Percentiles rank a stretch among this genome's conserved stretches.
Evolutionary conservation across 179 eudicot species (phyloP).

Genomic region (Corrigiola litoralis): DNA sequence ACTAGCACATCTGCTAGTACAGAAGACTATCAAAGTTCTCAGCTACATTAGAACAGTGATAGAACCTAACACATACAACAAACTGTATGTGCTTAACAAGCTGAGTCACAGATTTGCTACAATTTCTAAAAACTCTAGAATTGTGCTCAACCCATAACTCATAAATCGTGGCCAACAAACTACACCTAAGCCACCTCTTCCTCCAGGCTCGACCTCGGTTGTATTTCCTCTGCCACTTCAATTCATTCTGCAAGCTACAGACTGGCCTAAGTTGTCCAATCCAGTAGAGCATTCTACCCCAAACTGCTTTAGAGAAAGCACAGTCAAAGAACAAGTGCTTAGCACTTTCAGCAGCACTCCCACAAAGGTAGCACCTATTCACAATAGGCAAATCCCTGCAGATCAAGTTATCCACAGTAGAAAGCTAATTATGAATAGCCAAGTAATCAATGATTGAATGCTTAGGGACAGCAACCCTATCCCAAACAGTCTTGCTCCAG

Average conservation of each 20-base stretch:
- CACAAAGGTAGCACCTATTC: background rate
- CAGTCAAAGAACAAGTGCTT: background rate
- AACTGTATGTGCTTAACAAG: too few relatives aligned
- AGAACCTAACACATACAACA: too few relatives aligned
- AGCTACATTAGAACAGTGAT: too few relatives aligned
- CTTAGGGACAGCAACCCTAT: background rate
- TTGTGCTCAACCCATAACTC: background rate
- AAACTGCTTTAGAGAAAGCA: background rate
- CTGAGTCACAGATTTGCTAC: too few relatives aligned
- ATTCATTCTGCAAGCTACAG: background rate
- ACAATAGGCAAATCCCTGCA: background rate
- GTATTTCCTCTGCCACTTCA: background rate
- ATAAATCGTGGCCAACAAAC: background rate
- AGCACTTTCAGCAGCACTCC: background rate
- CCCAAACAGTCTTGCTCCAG: background rate
- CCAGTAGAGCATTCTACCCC: background rate
- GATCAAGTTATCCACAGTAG: background rate
- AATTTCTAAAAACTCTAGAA: background rate
- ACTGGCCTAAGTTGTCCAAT: background rate
- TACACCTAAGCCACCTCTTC: background rate
- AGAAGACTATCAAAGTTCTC: too few relatives aligned
- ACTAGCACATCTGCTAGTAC: too few relatives aligned
- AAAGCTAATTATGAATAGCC: background rate
- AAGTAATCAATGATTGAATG: background rate
- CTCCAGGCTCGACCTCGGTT: background rate